A percentile compares a stretch with the other conserved stretches of the same genome.
Evolutionary conservation across 768 basidiomycete genomes (phyloP).

Genomic region (Ramaria sp.): DNA sequence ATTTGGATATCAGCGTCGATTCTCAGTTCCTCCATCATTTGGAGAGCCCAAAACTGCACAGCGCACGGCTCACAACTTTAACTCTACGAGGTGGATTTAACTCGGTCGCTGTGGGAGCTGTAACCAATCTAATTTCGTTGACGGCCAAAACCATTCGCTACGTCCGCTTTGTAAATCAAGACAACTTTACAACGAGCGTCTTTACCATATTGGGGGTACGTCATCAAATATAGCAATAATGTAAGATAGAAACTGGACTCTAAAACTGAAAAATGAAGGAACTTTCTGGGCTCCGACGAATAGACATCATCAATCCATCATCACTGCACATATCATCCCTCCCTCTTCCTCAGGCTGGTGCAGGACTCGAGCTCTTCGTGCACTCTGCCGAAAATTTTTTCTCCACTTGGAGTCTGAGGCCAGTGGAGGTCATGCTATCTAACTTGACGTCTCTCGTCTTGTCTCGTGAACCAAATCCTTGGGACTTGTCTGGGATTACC

Average conservation of each 20-base stretch:
- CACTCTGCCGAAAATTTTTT: background rate
- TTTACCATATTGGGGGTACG: background rate
- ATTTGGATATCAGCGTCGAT: conserved; percentile 1
- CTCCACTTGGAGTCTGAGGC: too few relatives aligned
- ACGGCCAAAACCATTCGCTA: background rate
- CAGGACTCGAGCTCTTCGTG: background rate
- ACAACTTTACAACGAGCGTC: background rate
- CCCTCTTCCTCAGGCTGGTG: background rate
- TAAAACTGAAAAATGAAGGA: background rate
- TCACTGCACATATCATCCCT: background rate
- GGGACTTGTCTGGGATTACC: too few relatives aligned
- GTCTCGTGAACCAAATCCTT: background rate
- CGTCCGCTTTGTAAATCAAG: background rate
- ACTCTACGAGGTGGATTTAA: background rate
- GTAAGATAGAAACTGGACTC: background rate
- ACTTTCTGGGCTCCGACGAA: background rate
- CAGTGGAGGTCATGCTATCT: background rate
- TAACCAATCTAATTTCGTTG: background rate
- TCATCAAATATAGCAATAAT: background rate
- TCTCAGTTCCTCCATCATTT: background rate
- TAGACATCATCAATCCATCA: background rate
- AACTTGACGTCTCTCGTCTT: too few relatives aligned
- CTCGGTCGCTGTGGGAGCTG: background rate
- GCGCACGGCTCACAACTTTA: background rate
- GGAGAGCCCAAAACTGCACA: background rate